Evolutionary conservation across 2,329 filamentous ascomycete species (phyloP), one percentile per base, ranked within the genome.

Genomic region (Emmonsia crescens): DNA sequence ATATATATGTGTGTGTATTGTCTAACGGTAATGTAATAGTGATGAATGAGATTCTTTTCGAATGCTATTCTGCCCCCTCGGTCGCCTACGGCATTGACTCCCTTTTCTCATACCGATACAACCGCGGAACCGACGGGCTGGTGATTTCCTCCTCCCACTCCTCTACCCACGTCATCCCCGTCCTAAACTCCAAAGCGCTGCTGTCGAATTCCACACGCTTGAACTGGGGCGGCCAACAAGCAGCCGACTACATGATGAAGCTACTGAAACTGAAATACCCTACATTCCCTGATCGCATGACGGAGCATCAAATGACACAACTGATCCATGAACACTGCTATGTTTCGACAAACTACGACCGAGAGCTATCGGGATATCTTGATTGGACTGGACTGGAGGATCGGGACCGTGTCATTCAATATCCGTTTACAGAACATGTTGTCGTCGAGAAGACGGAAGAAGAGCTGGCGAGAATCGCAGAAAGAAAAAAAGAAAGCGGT

Each of bases 21-120:
- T 48, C 60, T 52, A 27, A 52, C 29, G 24, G n/a, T n/a, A n/a
- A n/a, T n/a, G 2, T 60, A 62, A 60, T 66, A 96, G 91, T 89
- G 68, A 97, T 97, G 93, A 96, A 89, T 51, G 94, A 99, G 72
- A 93, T 97, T 61, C 80, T 99, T 12, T 99, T 97, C 73, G 94
- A 99, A 75, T 95, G 91, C 76, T 99, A 99, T 74, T 85, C 85
- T 63, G 92, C 89, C 12, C 93, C 94, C 0, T 93, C 90, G 1
- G 82, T 96, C 31, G 89, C 92, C 21, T 96, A 94, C 75, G 94
- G 94, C 59, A 92, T 99, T 76, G 94, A 99, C 75, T 95, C 92
- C 12, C 83, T 99, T 38, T 99, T 99, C 78, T 95, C 93, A 24
- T 99, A 96, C 78, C 83, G 87, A 64, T 89, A 96, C 78, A 99